phyloP scores from a whole-genome alignment of 1,139 yeast species.

The Pneumocystis carinii region DNA sequence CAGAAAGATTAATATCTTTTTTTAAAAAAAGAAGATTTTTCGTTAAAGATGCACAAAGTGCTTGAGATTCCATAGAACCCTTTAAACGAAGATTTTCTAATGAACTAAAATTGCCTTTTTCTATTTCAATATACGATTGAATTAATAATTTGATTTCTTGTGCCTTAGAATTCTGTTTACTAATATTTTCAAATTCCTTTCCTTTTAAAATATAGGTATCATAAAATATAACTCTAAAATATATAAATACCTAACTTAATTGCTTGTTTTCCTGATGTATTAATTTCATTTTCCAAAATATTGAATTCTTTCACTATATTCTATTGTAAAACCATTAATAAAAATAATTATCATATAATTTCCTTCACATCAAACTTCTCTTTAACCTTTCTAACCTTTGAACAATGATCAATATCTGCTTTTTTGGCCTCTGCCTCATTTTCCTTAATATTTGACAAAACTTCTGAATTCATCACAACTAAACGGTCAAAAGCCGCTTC shows the following conservation, averaged over 20 bases:
- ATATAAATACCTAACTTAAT: constrained; percentile 4
- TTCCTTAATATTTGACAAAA: constrained; percentile 5
- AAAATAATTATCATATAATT: neutral
- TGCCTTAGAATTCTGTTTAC: constrained; percentile 65
- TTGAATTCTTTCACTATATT: constrained; percentile 8
- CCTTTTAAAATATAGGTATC: constrained; percentile 57
- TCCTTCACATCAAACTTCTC: constrained; percentile 8
- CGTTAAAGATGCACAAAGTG: constrained; percentile 55
- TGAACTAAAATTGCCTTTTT: constrained; percentile 4
- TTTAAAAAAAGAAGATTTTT: constrained; percentile 51
- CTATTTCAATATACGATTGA: constrained; percentile 43
- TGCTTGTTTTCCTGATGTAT: constrained; percentile 9
- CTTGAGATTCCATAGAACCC: constrained; percentile 34
- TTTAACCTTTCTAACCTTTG: constrained; percentile 5
- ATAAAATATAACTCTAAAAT: constrained; percentile 40
- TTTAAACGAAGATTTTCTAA: constrained; percentile 25
- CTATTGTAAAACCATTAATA: neutral
- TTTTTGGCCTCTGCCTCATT: constrained; percentile 8
- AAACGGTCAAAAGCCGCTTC: constrained; percentile 53
- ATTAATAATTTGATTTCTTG: constrained; percentile 59
- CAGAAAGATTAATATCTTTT: constrained; percentile 30
- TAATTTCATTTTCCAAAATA: constrained; percentile 7
- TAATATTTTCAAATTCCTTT: constrained; percentile 53
- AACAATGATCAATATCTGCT: constrained; percentile 14
- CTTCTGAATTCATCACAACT: constrained; percentile 4